Base-by-base conservation (phyloP, 306 rosid species). In the Gynostemma pentaphyllum region DNA sequence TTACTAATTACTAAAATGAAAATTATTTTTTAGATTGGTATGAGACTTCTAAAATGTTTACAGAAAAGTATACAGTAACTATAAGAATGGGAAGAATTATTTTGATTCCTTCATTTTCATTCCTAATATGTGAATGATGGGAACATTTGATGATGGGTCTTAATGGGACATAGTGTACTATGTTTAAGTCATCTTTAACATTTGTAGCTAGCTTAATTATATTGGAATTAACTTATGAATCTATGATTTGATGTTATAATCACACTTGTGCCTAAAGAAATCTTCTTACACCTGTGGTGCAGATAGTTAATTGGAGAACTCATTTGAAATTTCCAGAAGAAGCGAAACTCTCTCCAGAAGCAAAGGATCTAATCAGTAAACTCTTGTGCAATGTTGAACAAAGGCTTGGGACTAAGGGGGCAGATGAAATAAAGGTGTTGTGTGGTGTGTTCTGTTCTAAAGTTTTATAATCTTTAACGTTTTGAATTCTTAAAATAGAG, bases 251-350 rank as follows among this genome's bases (percentile, higher is more conserved):
- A 19, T 67, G 44, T 15, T 39, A 1, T 19, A 62, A 23, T 11
- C 57, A 46, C 45, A 22, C 64, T 55, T 37, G 21, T 69, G 71
- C 16, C 63, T 55, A 45, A 69, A 18, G 32, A 54, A 26, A 68
- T 39, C 47, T 68, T 62, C 28, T 57, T 48, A 56, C 64, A 27
- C 68, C 69, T 51, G 67, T 68, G 74, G 22, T 80, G 78, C 89
- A 94, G 99, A 94, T 94, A 78, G 99, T 94, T 72, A 89, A 85
- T 76, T 94, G 99, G 99, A 86, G 91, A 83, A 81, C 80, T 34
- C 82, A 94, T 81, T 79, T 94, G 76, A 89, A 94, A 77, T 94
- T 94, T 80, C 99, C 99, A 12, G 99, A 94, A 74, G 99, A 94
- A 81, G 97, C 95, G 47, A 84, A 75, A 66, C 89, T 94, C 45